A percentile compares a stretch with the other conserved stretches of the same genome.
These are phyloP conservation scores for Candida dajiaensis DNA, from an alignment of 805 yeast genomes.

Conservation along the genomic window DNA sequence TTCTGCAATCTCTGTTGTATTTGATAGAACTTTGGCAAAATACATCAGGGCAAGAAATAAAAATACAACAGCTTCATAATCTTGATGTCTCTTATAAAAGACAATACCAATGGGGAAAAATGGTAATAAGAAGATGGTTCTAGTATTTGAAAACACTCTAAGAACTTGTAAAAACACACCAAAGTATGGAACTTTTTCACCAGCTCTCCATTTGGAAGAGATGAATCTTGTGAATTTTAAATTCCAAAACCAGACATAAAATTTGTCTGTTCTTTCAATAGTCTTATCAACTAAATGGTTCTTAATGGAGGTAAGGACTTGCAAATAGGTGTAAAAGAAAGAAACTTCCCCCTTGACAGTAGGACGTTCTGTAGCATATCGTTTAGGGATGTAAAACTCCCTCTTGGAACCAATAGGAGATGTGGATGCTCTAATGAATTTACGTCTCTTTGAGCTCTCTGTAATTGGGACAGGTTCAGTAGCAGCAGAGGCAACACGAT, in stretches of 20 bases:
- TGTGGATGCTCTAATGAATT: not conserved
- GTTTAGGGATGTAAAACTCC: not conserved
- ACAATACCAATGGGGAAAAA: constrained; percentile 21
- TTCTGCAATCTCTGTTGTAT: constrained; percentile 19
- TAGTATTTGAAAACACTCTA: constrained; percentile 14
- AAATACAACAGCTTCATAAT: constrained; percentile 19
- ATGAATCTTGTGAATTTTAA: constrained; percentile 5
- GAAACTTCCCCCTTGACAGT: constrained; percentile 18
- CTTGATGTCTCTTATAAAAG: constrained; percentile 8
- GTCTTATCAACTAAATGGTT: constrained; percentile 14
- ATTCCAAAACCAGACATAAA: constrained; percentile 13
- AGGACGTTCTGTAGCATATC: constrained; percentile 3
- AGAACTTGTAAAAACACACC: constrained; percentile 15
- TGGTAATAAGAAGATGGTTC: constrained; percentile 14
- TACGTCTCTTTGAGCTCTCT: not conserved
- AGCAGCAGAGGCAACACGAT: not conserved
- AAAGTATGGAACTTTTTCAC: constrained; percentile 12
- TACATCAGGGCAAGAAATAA: constrained; percentile 19
- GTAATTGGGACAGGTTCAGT: not conserved
- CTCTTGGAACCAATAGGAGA: not conserved
- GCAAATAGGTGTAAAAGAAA: constrained; percentile 13
- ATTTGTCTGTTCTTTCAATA: constrained; percentile 10
- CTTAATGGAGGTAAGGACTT: constrained; percentile 11
- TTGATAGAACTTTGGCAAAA: constrained; percentile 20
- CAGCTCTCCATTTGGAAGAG: constrained; percentile 4